Percentiles rank a stretch among this genome's conserved stretches.
These are phyloP conservation scores for Taphrina pruni DNA, from an alignment of 1,139 yeast species.

Conservation along the genomic window DNA sequence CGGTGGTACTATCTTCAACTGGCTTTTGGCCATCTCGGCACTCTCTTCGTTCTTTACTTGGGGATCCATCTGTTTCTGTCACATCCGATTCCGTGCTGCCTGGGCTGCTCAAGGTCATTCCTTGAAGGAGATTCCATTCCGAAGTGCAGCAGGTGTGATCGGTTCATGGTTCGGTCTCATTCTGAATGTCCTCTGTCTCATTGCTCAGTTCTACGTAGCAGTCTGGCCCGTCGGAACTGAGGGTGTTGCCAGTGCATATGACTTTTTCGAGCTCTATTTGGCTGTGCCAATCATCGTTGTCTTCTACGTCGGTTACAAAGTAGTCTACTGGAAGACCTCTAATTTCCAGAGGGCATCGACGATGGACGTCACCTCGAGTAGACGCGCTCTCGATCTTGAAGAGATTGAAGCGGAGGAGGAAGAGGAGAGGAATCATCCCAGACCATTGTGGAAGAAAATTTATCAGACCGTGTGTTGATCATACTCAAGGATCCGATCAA, in stretches of 20 bases:
- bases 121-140: conserved; percentile 69
- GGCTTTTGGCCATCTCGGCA: conserved; percentile 81
- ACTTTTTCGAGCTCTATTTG: conserved; percentile 61
- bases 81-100: conserved; percentile 78
- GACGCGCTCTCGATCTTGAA: conserved; percentile 31
- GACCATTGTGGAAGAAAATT: conserved; percentile 28
- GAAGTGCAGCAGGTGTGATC: conserved; percentile 69
- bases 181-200: conserved; percentile 65
- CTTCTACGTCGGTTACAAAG: conserved; percentile 60
- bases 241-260: conserved; percentile 46
- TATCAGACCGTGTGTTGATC: conserved; percentile 23
- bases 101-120: conserved; percentile 68
- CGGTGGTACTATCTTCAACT: conserved; percentile 71
- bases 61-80: conserved; percentile 75
- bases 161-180: conserved; percentile 73
- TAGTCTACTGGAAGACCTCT: conserved; percentile 26
- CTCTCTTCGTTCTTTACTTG: conserved; percentile 80
- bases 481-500: background rate
- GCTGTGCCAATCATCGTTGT: conserved; percentile 60
- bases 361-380: conserved; percentile 34
- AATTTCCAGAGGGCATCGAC: conserved; percentile 24
- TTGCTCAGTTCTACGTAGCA: conserved; percentile 83
- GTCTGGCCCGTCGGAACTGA: conserved; percentile 65
- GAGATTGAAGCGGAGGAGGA: conserved; percentile 35
- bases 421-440: conserved; percentile 22